phyloP scores from a whole-genome alignment of 305 asterid species.

The Rubia tinctorum region DNA sequence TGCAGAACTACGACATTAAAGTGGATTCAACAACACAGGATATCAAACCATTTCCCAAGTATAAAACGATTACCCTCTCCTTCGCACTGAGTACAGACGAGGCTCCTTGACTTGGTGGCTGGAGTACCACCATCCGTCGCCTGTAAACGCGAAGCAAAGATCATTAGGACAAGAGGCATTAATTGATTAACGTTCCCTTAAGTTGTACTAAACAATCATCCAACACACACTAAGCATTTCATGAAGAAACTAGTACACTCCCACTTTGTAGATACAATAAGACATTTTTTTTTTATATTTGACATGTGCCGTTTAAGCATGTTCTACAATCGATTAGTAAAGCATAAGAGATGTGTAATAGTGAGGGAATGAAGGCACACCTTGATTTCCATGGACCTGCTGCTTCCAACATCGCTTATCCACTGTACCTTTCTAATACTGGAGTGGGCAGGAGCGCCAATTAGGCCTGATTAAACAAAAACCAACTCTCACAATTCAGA shows the following conservation, averaged over 20 bases:
- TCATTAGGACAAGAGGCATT: neutral
- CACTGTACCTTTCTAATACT: no score
- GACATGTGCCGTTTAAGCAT: no score
- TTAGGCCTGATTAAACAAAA: no score
- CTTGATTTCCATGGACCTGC: slow-evolving; percentile 8
- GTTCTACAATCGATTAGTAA: no score
- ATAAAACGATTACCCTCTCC: slow-evolving; percentile 15
- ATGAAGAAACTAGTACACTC: neutral
- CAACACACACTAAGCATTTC: no score
- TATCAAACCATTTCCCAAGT: neutral
- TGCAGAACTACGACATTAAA: neutral
- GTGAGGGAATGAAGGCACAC: no score
- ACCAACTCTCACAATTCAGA: no score
- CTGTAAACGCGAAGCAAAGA: slow-evolving; percentile 30
- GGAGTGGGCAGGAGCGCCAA: no score
- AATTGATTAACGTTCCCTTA: no score
- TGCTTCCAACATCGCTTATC: slow-evolving; percentile 20
- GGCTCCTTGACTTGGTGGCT: slow-evolving; percentile 36
- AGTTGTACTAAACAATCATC: no score
- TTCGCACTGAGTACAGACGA: slow-evolving; percentile 54
- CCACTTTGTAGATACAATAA: neutral
- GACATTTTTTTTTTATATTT: no score
- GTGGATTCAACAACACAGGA: neutral
- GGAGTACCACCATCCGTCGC: slow-evolving; percentile 30
- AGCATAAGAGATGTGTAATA: no score